A percentile compares a stretch with the other conserved stretches of the same genome.
phyloP scores from a whole-genome alignment of 2,329 filamentous ascomycete genomes.

The Phialemoniopsis sp. region DNA sequence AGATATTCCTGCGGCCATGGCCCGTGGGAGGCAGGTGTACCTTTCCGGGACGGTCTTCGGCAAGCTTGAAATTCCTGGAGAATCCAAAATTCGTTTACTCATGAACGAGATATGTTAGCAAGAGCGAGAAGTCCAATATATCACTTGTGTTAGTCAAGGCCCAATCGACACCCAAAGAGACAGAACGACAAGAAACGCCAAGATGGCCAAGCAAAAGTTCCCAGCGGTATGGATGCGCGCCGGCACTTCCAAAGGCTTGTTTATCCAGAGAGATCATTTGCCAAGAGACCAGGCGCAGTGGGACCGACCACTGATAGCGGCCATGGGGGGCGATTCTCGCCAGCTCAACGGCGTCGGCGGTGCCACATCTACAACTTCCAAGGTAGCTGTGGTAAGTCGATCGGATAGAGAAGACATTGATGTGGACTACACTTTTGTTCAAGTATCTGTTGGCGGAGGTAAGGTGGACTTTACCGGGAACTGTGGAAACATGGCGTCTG shows the following conservation, averaged over 20 bases:
- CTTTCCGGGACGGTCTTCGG: too few species aligned
- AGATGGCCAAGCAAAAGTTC: slow-evolving; percentile 16
- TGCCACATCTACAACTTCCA: slow-evolving; percentile 56
- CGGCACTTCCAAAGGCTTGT: slow-evolving; percentile 58
- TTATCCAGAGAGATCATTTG: slow-evolving; percentile 50
- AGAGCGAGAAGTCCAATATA: too few species aligned
- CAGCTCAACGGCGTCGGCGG: slow-evolving; percentile 62
- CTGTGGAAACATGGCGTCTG: slow-evolving; percentile 60
- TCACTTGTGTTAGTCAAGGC: too few species aligned
- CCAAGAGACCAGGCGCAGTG: slow-evolving; percentile 40
- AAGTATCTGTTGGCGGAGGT: slow-evolving; percentile 51
- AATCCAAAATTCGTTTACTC: too few species aligned
- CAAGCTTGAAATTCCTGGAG: too few species aligned
- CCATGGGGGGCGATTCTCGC: slow-evolving; percentile 51
- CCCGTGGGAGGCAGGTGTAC: too few species aligned
- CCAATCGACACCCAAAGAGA: too few species aligned
- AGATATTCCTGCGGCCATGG: too few species aligned
- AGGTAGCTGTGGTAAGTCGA: slow-evolving; percentile 52
- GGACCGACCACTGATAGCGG: slow-evolving; percentile 45
- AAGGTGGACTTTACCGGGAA: slow-evolving; percentile 56
- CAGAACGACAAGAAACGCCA: too few species aligned
- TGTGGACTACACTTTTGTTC: slow-evolving; percentile 60
- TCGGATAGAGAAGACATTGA: slow-evolving; percentile 37
- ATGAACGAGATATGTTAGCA: too few species aligned
- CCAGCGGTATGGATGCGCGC: slow-evolving; percentile 57